Evolutionary conservation across 2,329 filamentous ascomycete genomes (phyloP).

Genomic region (Calycina herbarum): DNA sequence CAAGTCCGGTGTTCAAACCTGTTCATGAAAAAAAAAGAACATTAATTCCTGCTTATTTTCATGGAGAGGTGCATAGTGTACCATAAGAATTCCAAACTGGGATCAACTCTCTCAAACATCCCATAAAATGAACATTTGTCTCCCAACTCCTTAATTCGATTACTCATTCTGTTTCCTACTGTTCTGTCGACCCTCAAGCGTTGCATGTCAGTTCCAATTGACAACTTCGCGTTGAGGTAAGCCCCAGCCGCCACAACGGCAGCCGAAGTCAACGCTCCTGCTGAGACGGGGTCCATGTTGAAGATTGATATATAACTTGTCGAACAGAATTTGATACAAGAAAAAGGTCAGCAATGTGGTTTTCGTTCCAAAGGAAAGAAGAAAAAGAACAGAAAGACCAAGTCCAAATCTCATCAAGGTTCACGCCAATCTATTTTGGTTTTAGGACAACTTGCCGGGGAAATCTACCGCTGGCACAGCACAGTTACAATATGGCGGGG

Average conservation of each 20-base stretch:
- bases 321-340: not conserved
- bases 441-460: constrained; percentile 3
- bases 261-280: constrained; percentile 20
- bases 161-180: constrained; percentile 38
- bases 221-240: constrained; percentile 46
- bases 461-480: constrained; percentile 3
- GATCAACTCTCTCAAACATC: constrained; percentile 43
- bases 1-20: constrained; percentile 47
- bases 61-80: not conserved
- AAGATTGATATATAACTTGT: not conserved
- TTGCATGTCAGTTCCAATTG: constrained; percentile 42
- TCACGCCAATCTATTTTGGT: not conserved
- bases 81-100: constrained; percentile 45
- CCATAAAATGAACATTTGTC: constrained; percentile 44
- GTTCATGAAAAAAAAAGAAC: not conserved
- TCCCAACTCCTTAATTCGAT: constrained; percentile 41
- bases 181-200: constrained; percentile 39
- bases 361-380: not conserved
- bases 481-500: constrained; percentile 6
- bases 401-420: constrained; percentile 2
- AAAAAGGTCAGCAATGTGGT: not conserved
- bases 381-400: not conserved
- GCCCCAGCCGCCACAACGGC: constrained; percentile 38
- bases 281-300: constrained; percentile 24
- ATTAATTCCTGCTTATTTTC: not conserved